phyloP scores from a whole-genome alignment of 75 land plant species.

The Isoetes taiwanensis region DNA sequence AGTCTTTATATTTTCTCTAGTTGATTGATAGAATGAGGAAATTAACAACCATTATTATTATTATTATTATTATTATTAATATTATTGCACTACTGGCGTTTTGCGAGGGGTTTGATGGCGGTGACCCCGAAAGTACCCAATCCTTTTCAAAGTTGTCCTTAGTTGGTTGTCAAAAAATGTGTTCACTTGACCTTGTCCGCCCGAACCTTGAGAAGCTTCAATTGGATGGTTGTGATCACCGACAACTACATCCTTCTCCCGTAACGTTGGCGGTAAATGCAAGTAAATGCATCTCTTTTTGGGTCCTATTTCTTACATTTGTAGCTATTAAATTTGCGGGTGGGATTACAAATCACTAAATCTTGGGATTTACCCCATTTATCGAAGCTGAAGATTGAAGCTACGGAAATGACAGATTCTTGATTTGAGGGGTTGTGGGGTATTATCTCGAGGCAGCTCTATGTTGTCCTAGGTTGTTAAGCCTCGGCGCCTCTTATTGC shows the following conservation, averaged over 20 bases:
- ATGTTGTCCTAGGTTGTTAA: slow-evolving; percentile 54
- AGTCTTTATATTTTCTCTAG: too few species aligned
- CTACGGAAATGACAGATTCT: slow-evolving; percentile 59
- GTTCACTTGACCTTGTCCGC: slow-evolving; percentile 54
- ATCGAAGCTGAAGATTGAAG: slow-evolving; percentile 49
- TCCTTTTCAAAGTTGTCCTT: slow-evolving; percentile 61
- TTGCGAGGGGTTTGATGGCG: slow-evolving; percentile 53
- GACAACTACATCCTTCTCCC: slow-evolving; percentile 54
- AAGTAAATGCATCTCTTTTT: not conserved
- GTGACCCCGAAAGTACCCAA: slow-evolving; percentile 38
- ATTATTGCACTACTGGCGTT: too few species aligned
- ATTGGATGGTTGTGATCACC: slow-evolving; percentile 91
- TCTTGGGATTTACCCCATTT: slow-evolving; percentile 93
- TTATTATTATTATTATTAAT: too few species aligned
- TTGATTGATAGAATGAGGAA: too few species aligned
- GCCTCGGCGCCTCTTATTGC: slow-evolving; percentile 96
- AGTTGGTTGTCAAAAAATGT: slow-evolving; percentile 62
- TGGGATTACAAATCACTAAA: slow-evolving; percentile 76
- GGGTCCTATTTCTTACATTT: not conserved
- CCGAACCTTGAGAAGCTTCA: slow-evolving; percentile 56
- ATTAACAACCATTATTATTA: too few species aligned
- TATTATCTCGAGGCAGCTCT: slow-evolving; percentile 53
- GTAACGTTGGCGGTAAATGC: too few species aligned
- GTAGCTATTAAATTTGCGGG: slow-evolving; percentile 14
- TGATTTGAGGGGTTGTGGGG: slow-evolving; percentile 94